A percentile compares a stretch with the other conserved stretches of the same genome.
Conservation (phyloP, 2,329 filamentous ascomycete genomes). For the Calonectria pseudoreteaudii region DNA sequence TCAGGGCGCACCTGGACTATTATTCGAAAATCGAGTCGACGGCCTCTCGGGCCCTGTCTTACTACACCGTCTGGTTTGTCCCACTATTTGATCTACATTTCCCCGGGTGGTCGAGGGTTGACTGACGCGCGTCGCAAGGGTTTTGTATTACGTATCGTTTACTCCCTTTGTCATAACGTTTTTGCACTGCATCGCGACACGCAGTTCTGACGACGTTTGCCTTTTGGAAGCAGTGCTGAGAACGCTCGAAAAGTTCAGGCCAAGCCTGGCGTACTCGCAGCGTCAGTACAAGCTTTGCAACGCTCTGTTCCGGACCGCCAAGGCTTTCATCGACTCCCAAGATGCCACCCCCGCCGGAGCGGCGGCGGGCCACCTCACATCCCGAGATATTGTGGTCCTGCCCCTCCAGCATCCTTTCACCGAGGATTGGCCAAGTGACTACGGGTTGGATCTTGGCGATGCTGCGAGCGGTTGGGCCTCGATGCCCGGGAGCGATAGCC, state of each 20-base stretch:
- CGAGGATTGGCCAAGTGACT: neutral
- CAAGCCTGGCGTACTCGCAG: neutral
- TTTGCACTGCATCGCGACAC: neutral
- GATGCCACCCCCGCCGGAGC: no score
- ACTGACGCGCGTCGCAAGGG: neutral
- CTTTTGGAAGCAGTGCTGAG: neutral
- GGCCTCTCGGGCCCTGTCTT: neutral
- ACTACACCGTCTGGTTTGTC: neutral
- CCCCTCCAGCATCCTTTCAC: neutral
- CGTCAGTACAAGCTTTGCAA: slow-evolving; percentile 1
- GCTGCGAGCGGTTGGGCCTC: neutral
- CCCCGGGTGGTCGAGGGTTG: neutral
- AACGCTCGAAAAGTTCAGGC: neutral
- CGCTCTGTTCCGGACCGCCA: neutral
- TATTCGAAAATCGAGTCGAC: neutral
- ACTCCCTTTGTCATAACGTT: neutral
- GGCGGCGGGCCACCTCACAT: neutral
- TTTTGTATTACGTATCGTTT: neutral
- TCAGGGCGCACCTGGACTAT: neutral
- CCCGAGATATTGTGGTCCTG: neutral
- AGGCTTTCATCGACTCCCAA: neutral
- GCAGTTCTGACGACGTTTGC: neutral
- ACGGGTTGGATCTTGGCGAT: neutral
- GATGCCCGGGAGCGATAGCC: neutral
- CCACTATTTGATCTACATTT: neutral